Evolutionary conservation across 2,329 filamentous ascomycete species (phyloP).

Genomic region (Fusarium bactridioides): DNA sequence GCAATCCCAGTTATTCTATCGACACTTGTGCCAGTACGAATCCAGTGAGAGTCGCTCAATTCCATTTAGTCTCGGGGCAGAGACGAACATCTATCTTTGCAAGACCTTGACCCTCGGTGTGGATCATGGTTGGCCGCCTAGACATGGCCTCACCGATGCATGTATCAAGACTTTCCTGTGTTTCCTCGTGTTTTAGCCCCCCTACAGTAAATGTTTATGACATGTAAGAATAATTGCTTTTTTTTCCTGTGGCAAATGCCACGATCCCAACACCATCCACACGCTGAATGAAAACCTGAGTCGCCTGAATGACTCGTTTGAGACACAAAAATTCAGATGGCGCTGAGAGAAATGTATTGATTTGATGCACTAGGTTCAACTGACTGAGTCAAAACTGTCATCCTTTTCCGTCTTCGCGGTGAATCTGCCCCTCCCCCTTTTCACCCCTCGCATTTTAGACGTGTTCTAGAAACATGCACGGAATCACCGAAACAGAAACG

Average conservation of each 20-base stretch:
- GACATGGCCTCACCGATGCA: neutral
- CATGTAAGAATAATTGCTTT: constrained; percentile 15
- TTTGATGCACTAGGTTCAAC: neutral
- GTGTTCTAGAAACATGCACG: constrained; percentile 12
- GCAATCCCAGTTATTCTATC: neutral
- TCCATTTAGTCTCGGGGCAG: neutral
- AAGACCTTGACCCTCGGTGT: neutral
- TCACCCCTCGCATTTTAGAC: neutral
- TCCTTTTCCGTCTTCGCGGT: neutral
- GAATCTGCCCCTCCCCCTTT: neutral
- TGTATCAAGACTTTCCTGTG: neutral
- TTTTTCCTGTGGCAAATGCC: neutral
- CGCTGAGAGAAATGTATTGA: neutral
- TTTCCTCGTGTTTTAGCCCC: constrained; percentile 14
- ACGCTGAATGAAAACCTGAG: neutral
- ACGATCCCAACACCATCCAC: neutral
- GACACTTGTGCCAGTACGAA: neutral
- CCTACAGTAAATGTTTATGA: constrained; percentile 8
- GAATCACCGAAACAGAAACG: constrained; percentile 12
- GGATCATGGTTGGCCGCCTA: neutral
- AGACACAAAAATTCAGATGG: neutral
- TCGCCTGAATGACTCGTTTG: constrained; percentile 4
- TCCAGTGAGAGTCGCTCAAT: neutral
- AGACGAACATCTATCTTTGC: neutral
- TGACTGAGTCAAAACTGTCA: constrained; percentile 1